Evolutionary conservation across 441 rosid species (phyloP).

Genomic region (Adansonia rubrostipa): DNA sequence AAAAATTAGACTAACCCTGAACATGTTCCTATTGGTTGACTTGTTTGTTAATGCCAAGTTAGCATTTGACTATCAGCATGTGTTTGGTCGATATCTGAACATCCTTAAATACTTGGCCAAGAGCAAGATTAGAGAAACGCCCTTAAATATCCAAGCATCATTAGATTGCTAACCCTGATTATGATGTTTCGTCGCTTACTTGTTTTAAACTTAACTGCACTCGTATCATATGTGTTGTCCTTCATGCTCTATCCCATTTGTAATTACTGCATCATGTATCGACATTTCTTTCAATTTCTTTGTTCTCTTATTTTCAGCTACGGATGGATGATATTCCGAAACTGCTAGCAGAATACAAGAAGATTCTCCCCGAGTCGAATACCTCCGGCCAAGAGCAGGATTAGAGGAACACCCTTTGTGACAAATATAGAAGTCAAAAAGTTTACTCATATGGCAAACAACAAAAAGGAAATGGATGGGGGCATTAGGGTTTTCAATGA

Average conservation of each 20-base stretch:
- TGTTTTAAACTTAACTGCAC: slow-evolving; percentile 12
- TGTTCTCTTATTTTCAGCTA: slow-evolving; percentile 54
- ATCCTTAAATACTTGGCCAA: too few relatives aligned
- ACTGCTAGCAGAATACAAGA: slow-evolving; percentile 77
- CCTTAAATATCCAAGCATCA: too few relatives aligned
- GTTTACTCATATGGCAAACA: not conserved
- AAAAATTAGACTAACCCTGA: not conserved
- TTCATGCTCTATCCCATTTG: not conserved
- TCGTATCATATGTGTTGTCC: not conserved
- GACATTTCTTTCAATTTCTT: slow-evolving; percentile 8
- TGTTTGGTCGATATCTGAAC: too few relatives aligned
- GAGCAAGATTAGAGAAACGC: too few relatives aligned
- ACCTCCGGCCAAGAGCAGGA: not conserved
- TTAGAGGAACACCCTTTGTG: slow-evolving; percentile 10
- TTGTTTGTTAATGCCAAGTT: not conserved
- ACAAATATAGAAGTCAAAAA: not conserved
- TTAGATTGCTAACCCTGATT: too few relatives aligned
- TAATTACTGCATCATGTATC: not conserved
- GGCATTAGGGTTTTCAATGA: too few relatives aligned
- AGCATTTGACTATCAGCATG: not conserved
- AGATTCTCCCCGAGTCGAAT: slow-evolving; percentile 48
- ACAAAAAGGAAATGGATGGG: not conserved
- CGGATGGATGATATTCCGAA: slow-evolving; percentile 77
- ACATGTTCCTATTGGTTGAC: not conserved
- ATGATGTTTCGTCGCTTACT: not conserved